Base-by-base conservation (phyloP, 1,284 basidiomycete genomes). In the Puccinia horiana region DNA sequence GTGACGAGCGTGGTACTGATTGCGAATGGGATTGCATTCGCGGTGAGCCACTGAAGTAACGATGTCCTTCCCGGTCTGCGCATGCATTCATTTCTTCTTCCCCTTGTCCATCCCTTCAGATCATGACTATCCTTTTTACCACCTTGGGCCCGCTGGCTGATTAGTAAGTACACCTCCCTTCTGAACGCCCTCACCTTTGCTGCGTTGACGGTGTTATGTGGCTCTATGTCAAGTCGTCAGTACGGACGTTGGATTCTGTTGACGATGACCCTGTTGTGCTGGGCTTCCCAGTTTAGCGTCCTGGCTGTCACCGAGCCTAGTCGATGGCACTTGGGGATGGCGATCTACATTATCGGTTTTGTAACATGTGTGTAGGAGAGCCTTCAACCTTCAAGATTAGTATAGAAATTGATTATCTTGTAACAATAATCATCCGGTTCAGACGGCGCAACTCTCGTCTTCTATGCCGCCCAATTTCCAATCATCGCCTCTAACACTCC, bases 381-480 rank as follows among this genome's bases (percentile, higher is more conserved):
- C 52, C 18, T 47, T 58, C 49, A 35, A 2, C 70, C 26, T 29
- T n/a, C 44, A 42, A 73, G 44, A 20, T 65, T n/a, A 49, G n/a
- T n/a, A n/a, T n/a, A n/a, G n/a, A n/a, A n/a, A n/a, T n/a, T n/a
- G n/a, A n/a, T n/a, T n/a, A n/a, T n/a, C n/a, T n/a, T n/a, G n/a
- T n/a, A n/a, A n/a, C n/a, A n/a, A n/a, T 29, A 29, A 5, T 26
- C 29, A 16, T 54, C 18, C 5, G 54, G 47, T 54, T 14, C 70
- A 82, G 80, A 82, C 56, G 80, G 80, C 35, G 80, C 80, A 29
- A 82, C 80, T 26, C 72, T 81, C 4, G 80, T 81, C 12, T 81
- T 81, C 56, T 81, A 81, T 69, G 72, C 78, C 40, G 80, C 80
- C n/a, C 47, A 49, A 54, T 75, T 82, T 35, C 80, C 80, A 23